Percentiles rank a stretch among this genome's conserved stretches.
Evolutionary conservation across 1,284 basidiomycete species (phyloP).

Genomic region (Leccinum fuscescens): DNA sequence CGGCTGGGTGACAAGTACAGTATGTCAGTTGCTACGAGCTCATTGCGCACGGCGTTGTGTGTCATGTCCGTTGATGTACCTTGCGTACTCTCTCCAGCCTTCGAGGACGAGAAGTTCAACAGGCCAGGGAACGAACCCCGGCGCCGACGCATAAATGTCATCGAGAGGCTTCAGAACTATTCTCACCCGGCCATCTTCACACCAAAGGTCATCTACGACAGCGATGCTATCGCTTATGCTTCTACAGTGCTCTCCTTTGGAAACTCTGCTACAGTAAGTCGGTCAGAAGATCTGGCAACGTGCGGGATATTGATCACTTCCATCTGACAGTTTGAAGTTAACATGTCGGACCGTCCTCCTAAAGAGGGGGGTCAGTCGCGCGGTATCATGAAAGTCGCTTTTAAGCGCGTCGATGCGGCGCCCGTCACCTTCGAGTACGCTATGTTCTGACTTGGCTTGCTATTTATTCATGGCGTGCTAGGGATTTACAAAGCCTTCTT

Average conservation of each 20-base stretch:
- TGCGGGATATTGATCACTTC: not conserved
- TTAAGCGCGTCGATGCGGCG: constrained; percentile 32
- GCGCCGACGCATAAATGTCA: constrained; percentile 31
- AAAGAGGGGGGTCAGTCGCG: constrained; percentile 18
- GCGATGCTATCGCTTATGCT: constrained; percentile 40
- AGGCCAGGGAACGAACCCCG: not conserved
- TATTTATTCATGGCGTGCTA: constrained; percentile 9
- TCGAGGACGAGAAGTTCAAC: constrained; percentile 14
- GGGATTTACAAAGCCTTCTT: constrained; percentile 28
- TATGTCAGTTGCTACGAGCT: constrained; percentile 26
- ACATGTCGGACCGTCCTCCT: constrained; percentile 30
- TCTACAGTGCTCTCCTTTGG: constrained; percentile 30
- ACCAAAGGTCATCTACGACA: constrained; percentile 38
- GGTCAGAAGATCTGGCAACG: not conserved
- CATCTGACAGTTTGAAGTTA: constrained; percentile 28
- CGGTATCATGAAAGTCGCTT: constrained; percentile 14
- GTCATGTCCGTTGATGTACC: constrained; percentile 6
- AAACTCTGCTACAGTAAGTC: constrained; percentile 18
- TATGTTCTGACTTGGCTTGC: too few species aligned
- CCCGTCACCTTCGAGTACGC: constrained; percentile 28
- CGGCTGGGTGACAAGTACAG: constrained; percentile 11
- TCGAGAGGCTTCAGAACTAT: constrained; percentile 36
- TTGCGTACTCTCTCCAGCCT: constrained; percentile 10
- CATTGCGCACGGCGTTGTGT: constrained; percentile 2
- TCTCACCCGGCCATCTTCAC: constrained; percentile 26